phyloP scores from a whole-genome alignment of 208 protist genomes.

The Acanthamoeba sp. region DNA sequence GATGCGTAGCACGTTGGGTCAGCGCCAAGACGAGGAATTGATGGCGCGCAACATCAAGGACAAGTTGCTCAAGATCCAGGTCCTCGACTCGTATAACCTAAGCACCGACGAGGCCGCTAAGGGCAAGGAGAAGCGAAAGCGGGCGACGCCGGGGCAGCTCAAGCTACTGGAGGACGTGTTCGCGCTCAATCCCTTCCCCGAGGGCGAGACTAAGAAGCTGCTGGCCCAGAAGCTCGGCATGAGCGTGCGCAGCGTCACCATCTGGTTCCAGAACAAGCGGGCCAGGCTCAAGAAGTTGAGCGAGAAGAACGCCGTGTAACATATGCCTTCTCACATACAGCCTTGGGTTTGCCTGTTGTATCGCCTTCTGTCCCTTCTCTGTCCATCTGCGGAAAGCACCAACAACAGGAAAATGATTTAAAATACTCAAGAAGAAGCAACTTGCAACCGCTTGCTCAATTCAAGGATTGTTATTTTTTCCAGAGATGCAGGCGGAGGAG shows the following conservation, averaged over 20 bases:
- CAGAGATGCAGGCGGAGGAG: neutral
- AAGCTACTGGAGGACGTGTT: constrained; percentile 52
- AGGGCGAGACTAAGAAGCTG: constrained; percentile 5
- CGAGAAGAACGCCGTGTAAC: neutral
- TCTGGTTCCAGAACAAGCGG: constrained; percentile 70
- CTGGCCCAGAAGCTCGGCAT: constrained; percentile 66
- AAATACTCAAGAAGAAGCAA: too few relatives aligned
- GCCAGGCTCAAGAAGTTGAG: constrained; percentile 49
- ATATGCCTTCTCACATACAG: neutral
- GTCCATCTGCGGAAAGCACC: too few relatives aligned
- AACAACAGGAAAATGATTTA: too few relatives aligned
- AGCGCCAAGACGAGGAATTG: neutral
- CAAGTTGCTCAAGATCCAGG: neutral
- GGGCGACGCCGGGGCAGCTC: constrained; percentile 15
- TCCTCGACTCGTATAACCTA: neutral
- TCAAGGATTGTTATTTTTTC: neutral
- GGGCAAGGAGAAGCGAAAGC: neutral
- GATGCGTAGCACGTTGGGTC: neutral
- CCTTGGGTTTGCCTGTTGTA: too few relatives aligned
- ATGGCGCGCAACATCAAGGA: neutral
- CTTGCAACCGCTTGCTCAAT: too few relatives aligned
- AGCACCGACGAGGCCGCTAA: neutral
- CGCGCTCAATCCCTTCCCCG: constrained; percentile 49
- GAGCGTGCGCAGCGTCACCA: constrained; percentile 42
- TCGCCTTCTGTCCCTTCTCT: too few relatives aligned